Evolutionary conservation across 805 yeast species (phyloP), one percentile per base, ranked within the genome.

Genomic region (Nematodospora valgi): DNA sequence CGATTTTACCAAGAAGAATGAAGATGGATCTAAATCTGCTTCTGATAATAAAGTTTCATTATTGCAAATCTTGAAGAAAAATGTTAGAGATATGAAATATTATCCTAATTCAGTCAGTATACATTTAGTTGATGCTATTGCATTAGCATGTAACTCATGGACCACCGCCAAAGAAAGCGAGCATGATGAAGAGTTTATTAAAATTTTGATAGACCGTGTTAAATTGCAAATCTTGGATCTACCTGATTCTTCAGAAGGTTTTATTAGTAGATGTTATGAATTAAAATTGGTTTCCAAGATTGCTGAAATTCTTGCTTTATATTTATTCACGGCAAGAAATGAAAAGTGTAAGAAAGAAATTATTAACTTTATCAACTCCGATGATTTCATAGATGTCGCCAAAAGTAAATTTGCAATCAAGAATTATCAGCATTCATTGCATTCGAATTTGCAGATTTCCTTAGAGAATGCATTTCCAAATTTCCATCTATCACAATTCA

Each of bases 81-180:
- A 75, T 39, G 73, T 80, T 0, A 52, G 71, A 18, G 68, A 71
- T 17, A 62, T 82, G 38, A 69, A 72, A 8, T 56, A 64, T 31
- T 73, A 74, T 34, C 86, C 91, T 1, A 71, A 77, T 34, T 64
- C 74, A 12, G 79, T 80, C n/a, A 74, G 82, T 16, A 72, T 81
- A 15, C 80, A 80, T 42, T 57, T 87, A 16, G 68, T 85, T 14
- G 88, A 84, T 52, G 78, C 94, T 0, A 68, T 88, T 18, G 74
- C 93, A 0, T 62, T 75, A 32, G 88, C 94, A 0, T 76, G 80
- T 48, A 85, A 84, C 52, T 74, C 86, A 0, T 85, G 95, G 94
- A 76, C 82, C 0, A 70, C 80, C 1, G 75, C 78, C 0, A 71
- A 76, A 34, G 74, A 76, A 28, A 65, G 66, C 34, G 74, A 69